Evolutionary conservation across 257 asterid species (phyloP).

Genomic region (Ilex asprella): DNA sequence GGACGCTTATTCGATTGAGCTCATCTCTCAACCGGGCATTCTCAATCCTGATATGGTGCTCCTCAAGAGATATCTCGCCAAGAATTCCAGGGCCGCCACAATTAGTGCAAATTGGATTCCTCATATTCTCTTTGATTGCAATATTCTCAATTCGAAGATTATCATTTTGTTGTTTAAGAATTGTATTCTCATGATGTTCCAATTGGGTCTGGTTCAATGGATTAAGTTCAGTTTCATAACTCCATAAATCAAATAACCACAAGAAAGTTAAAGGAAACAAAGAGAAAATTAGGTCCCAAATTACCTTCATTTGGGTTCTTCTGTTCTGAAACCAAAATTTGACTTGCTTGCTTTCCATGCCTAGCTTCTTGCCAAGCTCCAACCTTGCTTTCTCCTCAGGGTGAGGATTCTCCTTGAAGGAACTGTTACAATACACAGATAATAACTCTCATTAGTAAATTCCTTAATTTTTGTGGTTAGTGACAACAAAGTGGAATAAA

Average conservation of each 20-base stretch:
- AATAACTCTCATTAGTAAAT: neutral
- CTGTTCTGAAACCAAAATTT: constrained; percentile 93
- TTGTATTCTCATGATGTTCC: constrained; percentile 70
- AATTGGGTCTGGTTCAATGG: constrained; percentile 48
- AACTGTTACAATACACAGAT: constrained; percentile 24
- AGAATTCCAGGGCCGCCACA: constrained; percentile 69
- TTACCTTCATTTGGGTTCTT: constrained; percentile 92
- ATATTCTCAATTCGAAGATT: constrained; percentile 74
- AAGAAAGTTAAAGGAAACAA: neutral
- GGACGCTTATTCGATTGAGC: constrained; percentile 36
- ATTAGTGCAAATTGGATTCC: constrained; percentile 54
- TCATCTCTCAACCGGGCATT: constrained; percentile 70
- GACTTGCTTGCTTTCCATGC: constrained; percentile 66
- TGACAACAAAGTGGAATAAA: neutral
- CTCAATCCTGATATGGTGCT: constrained; percentile 64
- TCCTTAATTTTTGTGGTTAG: neutral
- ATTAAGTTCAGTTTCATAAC: constrained; percentile 10
- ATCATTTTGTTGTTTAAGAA: constrained; percentile 69
- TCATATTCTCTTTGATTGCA: constrained; percentile 60
- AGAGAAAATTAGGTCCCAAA: neutral
- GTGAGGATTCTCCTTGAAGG: constrained; percentile 84
- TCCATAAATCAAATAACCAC: neutral
- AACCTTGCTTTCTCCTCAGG: constrained; percentile 81
- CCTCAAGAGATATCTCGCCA: constrained; percentile 50
- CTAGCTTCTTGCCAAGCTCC: constrained; percentile 59